These are phyloP conservation scores for Xylaria nigripes DNA, from an alignment of 495 filamentous ascomycete species.

Conservation along the genomic window DNA sequence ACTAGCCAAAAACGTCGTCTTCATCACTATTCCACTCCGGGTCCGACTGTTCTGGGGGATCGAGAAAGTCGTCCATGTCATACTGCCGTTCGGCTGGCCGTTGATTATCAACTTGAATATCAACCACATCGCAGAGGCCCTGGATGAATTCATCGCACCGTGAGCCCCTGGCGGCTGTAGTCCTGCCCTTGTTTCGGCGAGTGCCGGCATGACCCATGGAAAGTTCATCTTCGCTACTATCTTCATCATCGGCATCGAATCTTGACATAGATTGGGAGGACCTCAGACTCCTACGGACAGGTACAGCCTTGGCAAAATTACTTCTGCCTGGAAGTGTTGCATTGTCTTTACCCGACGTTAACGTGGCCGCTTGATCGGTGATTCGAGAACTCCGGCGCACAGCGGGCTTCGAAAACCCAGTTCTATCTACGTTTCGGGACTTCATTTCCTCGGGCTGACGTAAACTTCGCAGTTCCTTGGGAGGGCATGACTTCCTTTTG, in stretches of 20 bases:
- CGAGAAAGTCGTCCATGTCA: constrained; percentile 72
- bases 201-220: constrained; percentile 7
- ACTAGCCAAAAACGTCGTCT: constrained; percentile 18
- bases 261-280: constrained; percentile 13
- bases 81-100: constrained; percentile 65
- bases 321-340: neutral
- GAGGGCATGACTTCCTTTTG: constrained; percentile 46
- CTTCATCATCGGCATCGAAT: constrained; percentile 24
- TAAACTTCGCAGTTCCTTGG: constrained; percentile 30
- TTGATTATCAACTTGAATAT: constrained; percentile 73
- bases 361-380: constrained; percentile 13
- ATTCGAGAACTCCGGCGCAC: constrained; percentile 20
- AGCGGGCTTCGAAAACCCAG: neutral
- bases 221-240: constrained; percentile 25
- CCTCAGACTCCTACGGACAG: constrained; percentile 15
- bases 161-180: constrained; percentile 3
- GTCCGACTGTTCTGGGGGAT: constrained; percentile 58
- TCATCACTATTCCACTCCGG: constrained; percentile 66
- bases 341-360: constrained; percentile 31
- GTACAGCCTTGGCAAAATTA: neutral
- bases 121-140: constrained; percentile 73
- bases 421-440: neutral
- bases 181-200: constrained; percentile 7
- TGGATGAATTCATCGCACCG: constrained; percentile 43
- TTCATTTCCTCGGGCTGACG: constrained; percentile 18